phyloP scores from a whole-genome alignment of 805 yeast species.

The Yarrowia divulgata region DNA sequence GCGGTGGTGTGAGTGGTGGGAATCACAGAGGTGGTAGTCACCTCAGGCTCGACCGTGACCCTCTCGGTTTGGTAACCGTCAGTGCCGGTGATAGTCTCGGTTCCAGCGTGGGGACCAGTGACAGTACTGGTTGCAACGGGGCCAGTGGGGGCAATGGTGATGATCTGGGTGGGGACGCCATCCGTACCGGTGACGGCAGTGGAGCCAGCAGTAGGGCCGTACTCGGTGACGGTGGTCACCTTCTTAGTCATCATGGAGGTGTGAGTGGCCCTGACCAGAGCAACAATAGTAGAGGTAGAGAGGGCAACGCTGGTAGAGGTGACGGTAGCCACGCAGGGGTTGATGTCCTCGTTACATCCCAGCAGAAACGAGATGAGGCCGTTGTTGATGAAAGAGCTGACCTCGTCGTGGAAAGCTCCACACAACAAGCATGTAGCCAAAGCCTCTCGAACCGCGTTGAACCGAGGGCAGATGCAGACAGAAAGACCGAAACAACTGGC shows the following conservation, averaged over 20 bases:
- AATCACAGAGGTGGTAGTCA: no score
- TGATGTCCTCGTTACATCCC: background rate
- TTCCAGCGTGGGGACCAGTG: background rate
- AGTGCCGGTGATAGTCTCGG: background rate
- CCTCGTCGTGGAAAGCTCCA: constrained; percentile 8
- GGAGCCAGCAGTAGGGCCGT: background rate
- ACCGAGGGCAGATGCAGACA: constrained; percentile 5
- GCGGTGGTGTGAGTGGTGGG: background rate
- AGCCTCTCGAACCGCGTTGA: constrained; percentile 5
- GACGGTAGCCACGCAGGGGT: constrained; percentile 1
- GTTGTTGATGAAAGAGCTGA: constrained; percentile 3
- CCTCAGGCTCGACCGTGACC: background rate
- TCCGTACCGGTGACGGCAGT: constrained; percentile 2
- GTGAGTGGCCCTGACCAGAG: background rate
- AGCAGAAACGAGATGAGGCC: background rate
- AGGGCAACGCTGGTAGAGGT: background rate
- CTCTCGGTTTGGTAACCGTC: background rate
- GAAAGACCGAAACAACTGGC: background rate
- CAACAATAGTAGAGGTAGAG: background rate
- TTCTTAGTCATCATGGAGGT: background rate
- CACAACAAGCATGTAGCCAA: constrained; percentile 13
- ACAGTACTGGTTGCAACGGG: background rate
- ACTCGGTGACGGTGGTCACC: constrained; percentile 13
- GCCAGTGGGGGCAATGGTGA: constrained; percentile 6
- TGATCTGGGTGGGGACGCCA: constrained; percentile 9